Evolutionary conservation across 495 filamentous ascomycete species (phyloP), one percentile per base, ranked within the genome.

Genomic region (Penicillium fimorum): DNA sequence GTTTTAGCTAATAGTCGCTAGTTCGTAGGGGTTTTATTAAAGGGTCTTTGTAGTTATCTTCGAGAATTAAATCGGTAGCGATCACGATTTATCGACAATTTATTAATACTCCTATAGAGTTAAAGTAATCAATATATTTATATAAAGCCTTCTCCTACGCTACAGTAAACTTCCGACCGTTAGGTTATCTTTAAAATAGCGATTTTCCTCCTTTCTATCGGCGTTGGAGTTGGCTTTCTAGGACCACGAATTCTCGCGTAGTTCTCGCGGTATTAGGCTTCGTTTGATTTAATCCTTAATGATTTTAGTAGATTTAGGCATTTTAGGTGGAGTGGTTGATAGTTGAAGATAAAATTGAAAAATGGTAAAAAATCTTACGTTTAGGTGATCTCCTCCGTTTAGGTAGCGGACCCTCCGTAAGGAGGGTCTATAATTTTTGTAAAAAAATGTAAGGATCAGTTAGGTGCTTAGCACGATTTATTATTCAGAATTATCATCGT

Each of bases 391-490:
- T 4, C 25, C 6, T 27, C 6, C 25, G 12, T 20, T 5, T 24
- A 22, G 43, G 43, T 45, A 10, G 20, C 43, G 20, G 43, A 45
- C 43, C 43, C 43, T 45, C 43, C 20, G 4, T 27, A 10, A 12
- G 11, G 35, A 37, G 43, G 20, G 43, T 24, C 20, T 13, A 10
- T 45, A 45, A 24, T 44, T 45, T 45, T 27, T 25, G 20, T 12
- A 27, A 45, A 37, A 37, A 37, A 45, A 45, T 45, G 43, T 45
- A 45, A 45, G 18, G 43, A n/a, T n/a, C n/a, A n/a, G n/a, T 22
- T 22, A 22, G 22, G 22, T 2, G 22, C 22, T 22, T 2, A 2
- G 22, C 22, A 22, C 22, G 22, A 2, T 22, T 22, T 22, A 22
- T 22, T 22, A 22, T 22, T 22, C 22, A 22, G 22, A 22, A 22